Evolutionary conservation across 306 rosid genomes (phyloP), one percentile per base, ranked within the genome.

Genomic region (Pyrus betulifolia): DNA sequence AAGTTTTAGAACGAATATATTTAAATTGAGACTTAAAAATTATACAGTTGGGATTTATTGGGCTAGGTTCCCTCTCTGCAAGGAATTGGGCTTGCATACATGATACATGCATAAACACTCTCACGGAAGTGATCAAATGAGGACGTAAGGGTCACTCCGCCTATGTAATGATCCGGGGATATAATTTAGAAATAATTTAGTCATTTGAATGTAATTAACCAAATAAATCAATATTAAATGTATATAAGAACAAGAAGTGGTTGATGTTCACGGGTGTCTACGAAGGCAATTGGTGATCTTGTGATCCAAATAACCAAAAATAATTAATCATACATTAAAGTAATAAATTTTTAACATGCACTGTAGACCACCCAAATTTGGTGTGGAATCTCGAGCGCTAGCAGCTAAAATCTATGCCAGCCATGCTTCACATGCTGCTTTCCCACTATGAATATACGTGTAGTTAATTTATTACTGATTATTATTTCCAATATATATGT

Each of bases 261-360:
- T 33, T 23, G 28, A 64, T 42, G 81, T 71, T 81, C 84, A 76
- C 81, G 84, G 81, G 81, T 33, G 42, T 44, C 23, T 28, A 45
- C 60, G 28, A 5, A 45, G 30, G 54, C 78, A 33, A 66, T 71
- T 71, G 76, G 61, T 73, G 78, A 76, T 65, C 77, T 72, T 69
- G 65, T 71, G 78, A 58, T 42, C 70, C 57, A 76, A 81, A 75
- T 40, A 35, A 22, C 11, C 30, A 71, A 71, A 61, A 12, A 19
- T 40, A 55, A 70, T 55, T 18, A 18, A 19, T 12, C n/a, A 22
- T 10, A 25, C 9, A 38, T 18, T 22, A 58, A 38, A 44, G 10
- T 25, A 69, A 30, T 3, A 14, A 13, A 22, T 17, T 19, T 18
- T 69, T 38, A 44, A 60, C 21, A 27, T 77, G 68, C 69, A 44